Conservation (phyloP, 1,139 yeast genomes). For the Debaryomyces nepalensis region DNA sequence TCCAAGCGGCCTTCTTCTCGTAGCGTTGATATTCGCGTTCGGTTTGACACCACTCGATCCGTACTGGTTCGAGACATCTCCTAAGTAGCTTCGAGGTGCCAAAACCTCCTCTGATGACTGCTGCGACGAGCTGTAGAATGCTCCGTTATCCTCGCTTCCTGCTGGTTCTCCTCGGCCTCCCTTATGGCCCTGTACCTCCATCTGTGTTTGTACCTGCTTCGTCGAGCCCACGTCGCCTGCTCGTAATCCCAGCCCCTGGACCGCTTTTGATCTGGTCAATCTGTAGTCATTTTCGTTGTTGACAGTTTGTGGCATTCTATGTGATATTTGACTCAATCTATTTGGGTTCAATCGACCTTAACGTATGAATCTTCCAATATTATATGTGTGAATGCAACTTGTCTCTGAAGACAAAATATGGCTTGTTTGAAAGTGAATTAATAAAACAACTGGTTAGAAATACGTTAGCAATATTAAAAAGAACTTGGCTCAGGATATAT, state of each 20-base stretch:
- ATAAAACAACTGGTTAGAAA: conserved; percentile 4
- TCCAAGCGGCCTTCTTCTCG: conserved; percentile 38
- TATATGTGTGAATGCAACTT: conserved; percentile 7
- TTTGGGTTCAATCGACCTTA: conserved; percentile 4
- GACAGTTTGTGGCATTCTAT: conserved; percentile 40
- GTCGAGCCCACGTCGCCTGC: conserved; percentile 8
- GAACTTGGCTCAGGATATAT: conserved; percentile 1
- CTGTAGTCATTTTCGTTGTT: conserved; percentile 51
- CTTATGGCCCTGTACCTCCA: conserved; percentile 10
- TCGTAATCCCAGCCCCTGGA: conserved; percentile 8
- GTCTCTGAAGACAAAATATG: conserved; percentile 1
- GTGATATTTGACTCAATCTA: conserved; percentile 2
- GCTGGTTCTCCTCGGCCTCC: background rate
- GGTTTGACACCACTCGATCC: conserved; percentile 22
- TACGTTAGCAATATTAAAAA: conserved; percentile 10
- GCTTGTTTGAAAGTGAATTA: conserved; percentile 1
- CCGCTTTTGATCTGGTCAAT: conserved; percentile 37
- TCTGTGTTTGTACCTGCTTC: conserved; percentile 15
- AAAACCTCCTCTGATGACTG: conserved; percentile 17
- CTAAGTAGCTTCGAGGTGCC: conserved; percentile 37
- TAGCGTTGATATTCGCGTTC: conserved; percentile 14
- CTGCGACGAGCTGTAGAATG: conserved; percentile 10
- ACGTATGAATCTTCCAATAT: conserved; percentile 5
- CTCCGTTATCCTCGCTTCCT: conserved; percentile 2
- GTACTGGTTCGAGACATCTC: conserved; percentile 49